Conservation (phyloP, 352 stramenopile species). For the Pilasporangium apinafurcum region DNA sequence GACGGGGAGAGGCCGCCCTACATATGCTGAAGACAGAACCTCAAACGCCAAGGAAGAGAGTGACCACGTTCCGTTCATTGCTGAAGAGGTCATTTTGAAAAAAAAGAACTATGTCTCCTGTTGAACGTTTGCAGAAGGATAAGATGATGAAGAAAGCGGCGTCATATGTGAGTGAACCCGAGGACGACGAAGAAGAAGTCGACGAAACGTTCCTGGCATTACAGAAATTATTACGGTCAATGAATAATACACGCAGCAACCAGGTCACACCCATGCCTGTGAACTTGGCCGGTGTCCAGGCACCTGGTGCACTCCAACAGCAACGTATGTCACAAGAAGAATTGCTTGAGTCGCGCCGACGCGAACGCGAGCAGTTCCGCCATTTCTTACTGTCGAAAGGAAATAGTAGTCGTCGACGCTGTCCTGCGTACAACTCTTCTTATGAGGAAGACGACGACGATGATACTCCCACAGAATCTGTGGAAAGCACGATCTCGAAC, state of each 20-base stretch:
- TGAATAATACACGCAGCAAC: conserved; percentile 33
- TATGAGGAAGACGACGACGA: conserved; percentile 79
- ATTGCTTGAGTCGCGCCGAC: conserved; percentile 54
- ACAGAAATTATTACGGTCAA: conserved; percentile 62
- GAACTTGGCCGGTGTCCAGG: not conserved
- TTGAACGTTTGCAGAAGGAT: too few relatives aligned
- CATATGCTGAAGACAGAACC: too few relatives aligned
- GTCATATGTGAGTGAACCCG: conserved; percentile 24
- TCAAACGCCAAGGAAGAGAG: too few relatives aligned
- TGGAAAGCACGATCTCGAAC: conserved; percentile 78
- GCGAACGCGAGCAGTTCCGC: conserved; percentile 66
- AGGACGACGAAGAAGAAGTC: conserved; percentile 61
- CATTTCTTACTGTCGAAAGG: conserved; percentile 45
- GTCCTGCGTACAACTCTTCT: conserved; percentile 36
- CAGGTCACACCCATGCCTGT: conserved; percentile 13
- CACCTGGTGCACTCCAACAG: conserved; percentile 3
- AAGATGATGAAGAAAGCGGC: conserved; percentile 46
- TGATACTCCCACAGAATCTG: conserved; percentile 32
- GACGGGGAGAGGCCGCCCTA: too few relatives aligned
- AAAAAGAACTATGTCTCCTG: too few relatives aligned
- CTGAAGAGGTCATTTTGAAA: too few relatives aligned
- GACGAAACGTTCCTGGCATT: conserved; percentile 78
- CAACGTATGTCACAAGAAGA: conserved; percentile 51
- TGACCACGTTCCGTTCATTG: too few relatives aligned
- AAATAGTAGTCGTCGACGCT: conserved; percentile 25